phyloP scores from a whole-genome alignment of 2,329 filamentous ascomycete genomes.

The Diaporthe nobilis region DNA sequence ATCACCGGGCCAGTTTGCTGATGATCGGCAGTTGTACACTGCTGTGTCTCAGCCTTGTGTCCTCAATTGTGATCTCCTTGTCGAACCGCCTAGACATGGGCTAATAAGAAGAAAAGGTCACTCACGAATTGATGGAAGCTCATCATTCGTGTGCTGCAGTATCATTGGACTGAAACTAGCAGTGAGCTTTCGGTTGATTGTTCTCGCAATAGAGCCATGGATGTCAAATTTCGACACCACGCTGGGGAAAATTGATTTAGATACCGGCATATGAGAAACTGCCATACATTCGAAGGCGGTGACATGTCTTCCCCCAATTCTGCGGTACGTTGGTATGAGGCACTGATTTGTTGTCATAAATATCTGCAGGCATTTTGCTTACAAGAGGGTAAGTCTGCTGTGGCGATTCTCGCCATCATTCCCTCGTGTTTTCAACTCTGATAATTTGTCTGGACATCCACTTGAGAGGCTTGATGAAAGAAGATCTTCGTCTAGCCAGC shows the following conservation, averaged over 20 bases:
- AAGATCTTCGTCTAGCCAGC: background rate
- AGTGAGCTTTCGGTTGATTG: conserved; percentile 1
- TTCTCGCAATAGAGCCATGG: background rate
- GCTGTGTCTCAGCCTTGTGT: background rate
- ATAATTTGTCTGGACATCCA: background rate
- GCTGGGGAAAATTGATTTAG: background rate
- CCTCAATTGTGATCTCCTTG: background rate
- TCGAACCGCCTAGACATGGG: background rate
- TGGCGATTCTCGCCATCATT: background rate
- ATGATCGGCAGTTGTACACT: conserved; percentile 19
- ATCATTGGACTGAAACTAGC: background rate
- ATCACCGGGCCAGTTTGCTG: conserved; percentile 6
- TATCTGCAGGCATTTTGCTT: no score
- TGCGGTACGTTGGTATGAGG: background rate
- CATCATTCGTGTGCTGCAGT: background rate
- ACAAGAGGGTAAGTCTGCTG: background rate
- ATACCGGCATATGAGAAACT: conserved; percentile 4
- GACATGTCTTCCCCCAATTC: background rate
- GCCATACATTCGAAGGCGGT: background rate
- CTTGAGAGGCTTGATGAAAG: background rate
- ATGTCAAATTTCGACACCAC: background rate
- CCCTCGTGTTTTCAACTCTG: background rate
- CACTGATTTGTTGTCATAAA: background rate
- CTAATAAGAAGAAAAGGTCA: background rate
- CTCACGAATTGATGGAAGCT: background rate